Conservation (phyloP, 2,329 filamentous ascomycete genomes). For the Apiospora rasikravindrae region DNA sequence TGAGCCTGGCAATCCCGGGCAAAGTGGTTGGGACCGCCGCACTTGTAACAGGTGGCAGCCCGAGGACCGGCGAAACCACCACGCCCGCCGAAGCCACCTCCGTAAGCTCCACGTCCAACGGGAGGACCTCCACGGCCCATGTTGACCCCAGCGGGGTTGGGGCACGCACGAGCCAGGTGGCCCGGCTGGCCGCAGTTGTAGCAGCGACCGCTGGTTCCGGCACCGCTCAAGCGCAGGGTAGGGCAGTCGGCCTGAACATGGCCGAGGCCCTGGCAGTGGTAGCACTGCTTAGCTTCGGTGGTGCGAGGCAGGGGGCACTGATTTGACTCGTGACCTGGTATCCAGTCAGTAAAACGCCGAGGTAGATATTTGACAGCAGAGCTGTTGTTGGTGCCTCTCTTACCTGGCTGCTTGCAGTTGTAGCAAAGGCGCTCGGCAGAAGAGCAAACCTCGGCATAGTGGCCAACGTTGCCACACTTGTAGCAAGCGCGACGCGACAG, state of each 20-base stretch:
- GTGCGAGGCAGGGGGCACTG: slow-evolving; percentile 95
- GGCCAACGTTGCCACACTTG: slow-evolving; percentile 83
- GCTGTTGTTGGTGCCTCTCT: slow-evolving; percentile 12
- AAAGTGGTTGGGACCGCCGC: slow-evolving; percentile 92
- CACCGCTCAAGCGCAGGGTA: slow-evolving; percentile 88
- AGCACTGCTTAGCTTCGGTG: slow-evolving; percentile 99
- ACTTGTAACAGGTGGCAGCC: slow-evolving; percentile 76
- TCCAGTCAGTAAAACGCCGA: background rate
- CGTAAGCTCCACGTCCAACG: slow-evolving; percentile 73
- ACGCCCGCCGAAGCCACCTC: slow-evolving; percentile 64
- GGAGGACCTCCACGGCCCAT: slow-evolving; percentile 70
- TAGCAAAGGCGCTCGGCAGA: slow-evolving; percentile 99
- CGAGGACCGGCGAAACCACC: slow-evolving; percentile 76
- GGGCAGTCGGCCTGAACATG: slow-evolving; percentile 99
- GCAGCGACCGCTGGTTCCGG: slow-evolving; percentile 83
- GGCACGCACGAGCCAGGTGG: slow-evolving; percentile 91
- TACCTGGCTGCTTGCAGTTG: slow-evolving; percentile 94
- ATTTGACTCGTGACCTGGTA: slow-evolving; percentile 89
- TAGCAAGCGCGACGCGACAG: slow-evolving; percentile 84
- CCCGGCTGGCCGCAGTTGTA: slow-evolving; percentile 95
- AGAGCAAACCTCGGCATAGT: slow-evolving; percentile 90
- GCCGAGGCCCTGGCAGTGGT: slow-evolving; percentile 97
- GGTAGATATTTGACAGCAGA: background rate
- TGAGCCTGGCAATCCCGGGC: slow-evolving; percentile 98
- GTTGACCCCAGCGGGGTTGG: slow-evolving; percentile 67